phyloP scores from a whole-genome alignment of 1,139 yeast genomes.

The Taphrina deformans region DNA sequence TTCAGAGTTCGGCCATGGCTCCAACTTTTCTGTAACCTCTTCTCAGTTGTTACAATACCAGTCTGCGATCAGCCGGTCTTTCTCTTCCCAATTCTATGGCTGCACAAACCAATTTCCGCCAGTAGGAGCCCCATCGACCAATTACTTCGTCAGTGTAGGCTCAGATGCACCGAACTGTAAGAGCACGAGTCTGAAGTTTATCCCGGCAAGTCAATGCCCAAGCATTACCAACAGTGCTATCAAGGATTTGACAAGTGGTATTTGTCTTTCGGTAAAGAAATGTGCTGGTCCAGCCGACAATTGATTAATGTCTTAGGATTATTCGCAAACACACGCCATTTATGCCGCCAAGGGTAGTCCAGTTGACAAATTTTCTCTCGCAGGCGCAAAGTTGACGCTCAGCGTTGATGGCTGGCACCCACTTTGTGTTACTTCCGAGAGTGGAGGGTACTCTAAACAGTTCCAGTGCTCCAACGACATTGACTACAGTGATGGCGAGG shows the following conservation, averaged over 20 bases:
- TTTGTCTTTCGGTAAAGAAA: neutral
- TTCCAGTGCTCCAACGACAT: slow-evolving; percentile 13
- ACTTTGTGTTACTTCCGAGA: neutral
- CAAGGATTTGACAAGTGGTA: slow-evolving; percentile 7
- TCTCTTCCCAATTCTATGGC: neutral
- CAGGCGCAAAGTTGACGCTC: neutral
- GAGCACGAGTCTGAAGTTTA: neutral
- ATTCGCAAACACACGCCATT: neutral
- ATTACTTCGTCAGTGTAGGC: neutral
- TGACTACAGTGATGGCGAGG: neutral
- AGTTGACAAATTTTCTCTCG: neutral
- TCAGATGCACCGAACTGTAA: neutral
- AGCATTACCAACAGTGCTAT: neutral
- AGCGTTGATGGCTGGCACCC: neutral
- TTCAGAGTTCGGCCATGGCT: neutral
- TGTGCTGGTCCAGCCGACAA: neutral
- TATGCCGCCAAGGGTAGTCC: slow-evolving; percentile 10
- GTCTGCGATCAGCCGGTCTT: neutral
- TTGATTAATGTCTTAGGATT: neutral
- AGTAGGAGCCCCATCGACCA: neutral
- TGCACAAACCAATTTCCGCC: neutral
- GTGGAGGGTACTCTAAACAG: slow-evolving; percentile 1
- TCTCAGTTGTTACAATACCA: neutral
- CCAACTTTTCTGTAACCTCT: neutral
- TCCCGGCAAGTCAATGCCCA: neutral